Conservation (phyloP, 192 early-diverging fungal genomes). For the Rhizophagus clarus region DNA sequence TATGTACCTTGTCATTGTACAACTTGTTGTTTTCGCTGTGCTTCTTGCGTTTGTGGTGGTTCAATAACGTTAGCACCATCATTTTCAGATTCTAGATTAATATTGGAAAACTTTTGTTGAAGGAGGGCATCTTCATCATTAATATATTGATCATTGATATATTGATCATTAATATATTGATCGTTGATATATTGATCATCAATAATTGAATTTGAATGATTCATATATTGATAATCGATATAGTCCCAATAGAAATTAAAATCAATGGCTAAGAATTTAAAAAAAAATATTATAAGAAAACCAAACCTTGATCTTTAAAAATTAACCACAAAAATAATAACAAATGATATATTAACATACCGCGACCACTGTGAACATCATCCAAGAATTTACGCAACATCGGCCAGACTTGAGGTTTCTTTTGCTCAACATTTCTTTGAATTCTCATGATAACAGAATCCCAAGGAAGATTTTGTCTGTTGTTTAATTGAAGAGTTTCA, state of each 20-base stretch:
- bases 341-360: background rate
- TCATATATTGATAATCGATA: background rate
- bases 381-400: slow-evolving; percentile 41
- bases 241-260: background rate
- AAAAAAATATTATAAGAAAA: background rate
- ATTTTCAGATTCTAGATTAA: background rate
- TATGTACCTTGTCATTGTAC: background rate
- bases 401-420: slow-evolving; percentile 40
- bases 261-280: background rate
- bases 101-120: background rate
- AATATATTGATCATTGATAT: background rate
- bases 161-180: background rate
- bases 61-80: background rate
- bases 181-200: too few species aligned
- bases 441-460: slow-evolving; percentile 39
- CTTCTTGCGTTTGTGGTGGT: background rate
- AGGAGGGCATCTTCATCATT: background rate
- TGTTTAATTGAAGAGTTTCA: slow-evolving; percentile 44
- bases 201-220: too few species aligned
- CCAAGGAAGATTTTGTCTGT: slow-evolving; percentile 48
- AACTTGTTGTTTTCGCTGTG: slow-evolving; percentile 7
- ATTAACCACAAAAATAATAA: background rate
- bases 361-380: slow-evolving; percentile 35
- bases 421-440: slow-evolving; percentile 29
- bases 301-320: background rate